Evolutionary conservation across 805 yeast species (phyloP).

Genomic region (Yarrowia hollandica): DNA sequence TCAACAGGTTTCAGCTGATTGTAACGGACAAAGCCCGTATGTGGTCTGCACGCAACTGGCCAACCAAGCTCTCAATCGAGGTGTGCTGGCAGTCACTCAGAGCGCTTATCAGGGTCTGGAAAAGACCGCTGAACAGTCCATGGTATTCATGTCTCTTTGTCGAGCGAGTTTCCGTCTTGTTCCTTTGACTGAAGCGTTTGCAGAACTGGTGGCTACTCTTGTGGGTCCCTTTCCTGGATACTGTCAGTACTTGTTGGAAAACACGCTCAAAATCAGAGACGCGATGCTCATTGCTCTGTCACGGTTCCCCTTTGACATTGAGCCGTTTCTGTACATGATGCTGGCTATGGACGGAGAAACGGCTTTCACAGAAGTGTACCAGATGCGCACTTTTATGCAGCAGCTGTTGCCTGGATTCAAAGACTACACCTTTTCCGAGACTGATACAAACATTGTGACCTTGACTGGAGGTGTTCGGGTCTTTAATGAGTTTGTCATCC

Average conservation of each 20-base stretch:
- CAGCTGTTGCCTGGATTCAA: constrained; percentile 45
- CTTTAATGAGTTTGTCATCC: constrained; percentile 51
- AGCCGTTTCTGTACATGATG: constrained; percentile 61
- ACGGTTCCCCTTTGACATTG: constrained; percentile 66
- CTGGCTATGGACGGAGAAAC: constrained; percentile 60
- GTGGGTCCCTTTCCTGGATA: constrained; percentile 46
- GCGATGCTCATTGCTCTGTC: constrained; percentile 59
- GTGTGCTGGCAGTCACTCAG: neutral
- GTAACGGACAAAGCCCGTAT: constrained; percentile 11
- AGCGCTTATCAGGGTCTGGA: neutral
- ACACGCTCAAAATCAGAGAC: constrained; percentile 46
- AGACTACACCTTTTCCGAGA: constrained; percentile 48
- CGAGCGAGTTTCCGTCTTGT: constrained; percentile 18
- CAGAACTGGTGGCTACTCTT: constrained; percentile 12
- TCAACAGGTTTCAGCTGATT: neutral
- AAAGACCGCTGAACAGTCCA: neutral
- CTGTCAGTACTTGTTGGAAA: constrained; percentile 50
- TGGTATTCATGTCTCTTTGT: constrained; percentile 19
- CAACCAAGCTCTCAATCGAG: neutral
- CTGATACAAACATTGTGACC: constrained; percentile 54
- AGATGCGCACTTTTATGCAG: constrained; percentile 63
- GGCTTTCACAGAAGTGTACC: constrained; percentile 62
- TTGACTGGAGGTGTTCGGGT: constrained; percentile 52
- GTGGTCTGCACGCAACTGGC: constrained; percentile 7
- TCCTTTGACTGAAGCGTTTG: constrained; percentile 16